Conservation (phyloP, 2,329 filamentous ascomycete genomes). For the Aspergillus pseudoterreus region DNA sequence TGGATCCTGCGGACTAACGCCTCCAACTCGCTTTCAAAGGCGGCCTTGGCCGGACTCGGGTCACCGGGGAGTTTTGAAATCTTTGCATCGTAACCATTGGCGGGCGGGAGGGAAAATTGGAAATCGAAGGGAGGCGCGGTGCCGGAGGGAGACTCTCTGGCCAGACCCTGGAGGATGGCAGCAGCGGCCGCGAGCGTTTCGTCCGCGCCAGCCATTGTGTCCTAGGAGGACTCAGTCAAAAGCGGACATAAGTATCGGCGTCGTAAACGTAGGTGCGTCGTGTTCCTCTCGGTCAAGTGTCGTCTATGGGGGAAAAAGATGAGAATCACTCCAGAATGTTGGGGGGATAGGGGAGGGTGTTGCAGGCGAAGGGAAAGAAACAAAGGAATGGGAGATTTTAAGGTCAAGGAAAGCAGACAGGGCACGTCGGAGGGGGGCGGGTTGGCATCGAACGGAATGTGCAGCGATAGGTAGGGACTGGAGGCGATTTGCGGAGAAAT, state of each 20-base stretch:
- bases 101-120: slow-evolving; percentile 25
- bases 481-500: not conserved
- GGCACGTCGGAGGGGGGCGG: too few species aligned
- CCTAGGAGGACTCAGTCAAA: slow-evolving; percentile 24
- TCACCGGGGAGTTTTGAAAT: slow-evolving; percentile 72
- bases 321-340: not conserved
- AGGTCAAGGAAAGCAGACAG: too few species aligned
- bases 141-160: slow-evolving; percentile 36
- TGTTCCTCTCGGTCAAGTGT: slow-evolving; percentile 3
- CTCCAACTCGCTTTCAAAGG: slow-evolving; percentile 77
- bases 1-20: slow-evolving; percentile 75
- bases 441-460: too few species aligned
- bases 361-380: slow-evolving; percentile 1
- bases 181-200: slow-evolving; percentile 47
- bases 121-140: slow-evolving; percentile 35
- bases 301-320: not conserved
- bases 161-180: slow-evolving; percentile 44
- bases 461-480: too few species aligned
- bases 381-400: not conserved
- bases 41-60: slow-evolving; percentile 69
- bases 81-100: slow-evolving; percentile 50
- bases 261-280: slow-evolving; percentile 5
- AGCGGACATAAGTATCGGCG: slow-evolving; percentile 18
- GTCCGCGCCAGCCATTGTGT: slow-evolving; percentile 46
- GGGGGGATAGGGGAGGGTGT: not conserved